Base-by-base conservation (phyloP, 306 rosid species). In the Prunus padus region DNA sequence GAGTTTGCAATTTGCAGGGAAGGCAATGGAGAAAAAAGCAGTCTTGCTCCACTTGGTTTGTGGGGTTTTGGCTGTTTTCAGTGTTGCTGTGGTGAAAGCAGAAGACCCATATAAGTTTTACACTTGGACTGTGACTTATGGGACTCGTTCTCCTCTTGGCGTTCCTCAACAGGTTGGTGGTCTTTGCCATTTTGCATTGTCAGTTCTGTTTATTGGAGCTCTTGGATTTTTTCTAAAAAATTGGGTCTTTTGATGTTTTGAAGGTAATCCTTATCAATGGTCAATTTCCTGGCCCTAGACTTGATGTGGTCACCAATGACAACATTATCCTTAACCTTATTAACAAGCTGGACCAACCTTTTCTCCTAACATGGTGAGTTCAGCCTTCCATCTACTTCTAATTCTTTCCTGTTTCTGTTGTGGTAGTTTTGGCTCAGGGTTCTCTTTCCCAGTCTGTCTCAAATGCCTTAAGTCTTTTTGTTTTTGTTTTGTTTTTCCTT, bases 201-300 rank as follows among this genome's bases (percentile, higher is more conserved):
- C 8, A 51, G 80, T 76, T 80, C 78, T 80, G 2, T 80, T 57
- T 54, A n/a, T 76, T 71, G 71, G 51, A 55, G 19, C 54, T 54
- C 11, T 6, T n/a, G 20, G 20, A 11, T 37, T 62, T 33, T 33
- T 61, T 69, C 61, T 71, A 2, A 77, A 6, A 61, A 47, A 19
- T 11, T 69, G 59, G 20, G 50, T 23, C 55, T 71, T 85, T 76
- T 69, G 63, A 0, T 57, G 23, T 59, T 68, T 80, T 86, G 23
- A 67, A 95, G 99, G 99, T 92, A 51, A 95, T 95, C 69, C 93
- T 95, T 12, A 90, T 95, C 75, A 92, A 95, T 76, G 96, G 93
- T 42, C 90, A 92, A 74, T 92, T 95, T 84, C 99, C 99, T 65
- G 99, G 99, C n/a, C 99, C 99, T 61, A 86, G 75, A 78, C 92